A percentile compares a stretch with the other conserved stretches of the same genome.
These are phyloP conservation scores for Nicotiana paniculata DNA, from an alignment of 257 asterid species.

Conservation along the genomic window DNA sequence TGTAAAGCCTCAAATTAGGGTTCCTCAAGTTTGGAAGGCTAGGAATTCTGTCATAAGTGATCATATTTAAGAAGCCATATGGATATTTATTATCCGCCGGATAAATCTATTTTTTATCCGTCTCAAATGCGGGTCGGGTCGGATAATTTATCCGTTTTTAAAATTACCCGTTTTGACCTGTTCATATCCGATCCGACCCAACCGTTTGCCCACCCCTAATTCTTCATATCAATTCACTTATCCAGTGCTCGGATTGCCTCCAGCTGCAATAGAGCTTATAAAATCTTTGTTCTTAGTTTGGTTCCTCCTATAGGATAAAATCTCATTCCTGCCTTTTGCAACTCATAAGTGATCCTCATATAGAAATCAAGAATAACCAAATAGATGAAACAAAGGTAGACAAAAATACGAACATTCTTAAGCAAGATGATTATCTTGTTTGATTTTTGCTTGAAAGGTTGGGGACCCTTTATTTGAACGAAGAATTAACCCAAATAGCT, in stretches of 20 bases:
- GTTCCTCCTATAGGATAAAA: not conserved
- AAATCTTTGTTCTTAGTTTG: not conserved
- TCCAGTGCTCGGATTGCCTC: not conserved
- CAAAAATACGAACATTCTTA: slow-evolving; percentile 12
- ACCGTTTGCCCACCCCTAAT: not conserved
- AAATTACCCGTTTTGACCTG: no score
- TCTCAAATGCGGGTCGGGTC: no score
- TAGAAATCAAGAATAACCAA: not conserved
- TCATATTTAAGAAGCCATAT: no score
- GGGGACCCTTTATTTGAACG: not conserved
- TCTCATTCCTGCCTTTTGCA: not conserved
- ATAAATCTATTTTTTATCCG: no score
- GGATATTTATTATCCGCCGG: no score
- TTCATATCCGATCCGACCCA: no score
- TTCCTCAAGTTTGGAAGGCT: no score
- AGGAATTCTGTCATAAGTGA: no score
- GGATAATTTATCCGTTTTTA: no score
- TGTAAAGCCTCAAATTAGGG: no score
- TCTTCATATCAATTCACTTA: not conserved
- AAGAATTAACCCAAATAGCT: no score
- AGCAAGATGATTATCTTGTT: slow-evolving; percentile 21
- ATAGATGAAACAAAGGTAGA: not conserved
- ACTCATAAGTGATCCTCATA: not conserved
- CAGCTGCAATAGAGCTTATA: not conserved
- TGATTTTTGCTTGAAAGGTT: slow-evolving; percentile 12